Percentiles rank a stretch among this genome's conserved stretches.
These are phyloP conservation scores for Coriolopsis trogii DNA, from an alignment of 1,284 basidiomycete genomes.

Conservation along the genomic window DNA sequence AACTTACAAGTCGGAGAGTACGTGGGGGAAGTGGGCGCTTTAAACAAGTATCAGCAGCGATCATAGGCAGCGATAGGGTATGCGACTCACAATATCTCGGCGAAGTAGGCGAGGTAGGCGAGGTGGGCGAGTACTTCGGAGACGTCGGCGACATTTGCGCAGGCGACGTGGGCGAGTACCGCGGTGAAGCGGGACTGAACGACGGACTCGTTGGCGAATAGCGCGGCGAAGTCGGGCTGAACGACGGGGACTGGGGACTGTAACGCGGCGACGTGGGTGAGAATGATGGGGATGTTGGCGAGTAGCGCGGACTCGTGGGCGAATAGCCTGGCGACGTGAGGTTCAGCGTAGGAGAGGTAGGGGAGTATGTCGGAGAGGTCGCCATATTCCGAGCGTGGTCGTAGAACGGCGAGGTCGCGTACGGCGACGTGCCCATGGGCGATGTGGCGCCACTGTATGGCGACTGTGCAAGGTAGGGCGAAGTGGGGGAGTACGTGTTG, in stretches of 20 bases:
- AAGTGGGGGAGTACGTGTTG: conserved; percentile 85
- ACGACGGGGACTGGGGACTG: conserved; percentile 82
- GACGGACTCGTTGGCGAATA: conserved; percentile 87
- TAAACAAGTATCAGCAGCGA: conserved; percentile 7
- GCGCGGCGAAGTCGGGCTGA: conserved; percentile 83
- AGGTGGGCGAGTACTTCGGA: conserved; percentile 85
- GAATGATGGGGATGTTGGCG: conserved; percentile 85
- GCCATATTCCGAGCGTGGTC: conserved; percentile 65
- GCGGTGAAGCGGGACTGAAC: conserved; percentile 84
- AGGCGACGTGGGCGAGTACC: conserved; percentile 79
- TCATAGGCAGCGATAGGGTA: not conserved
- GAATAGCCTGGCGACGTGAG: conserved; percentile 85
- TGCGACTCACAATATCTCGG: conserved; percentile 81
- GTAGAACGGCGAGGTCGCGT: conserved; percentile 81
- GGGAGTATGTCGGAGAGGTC: conserved; percentile 86
- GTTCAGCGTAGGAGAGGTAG: conserved; percentile 80
- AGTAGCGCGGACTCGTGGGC: conserved; percentile 86
- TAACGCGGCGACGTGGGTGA: conserved; percentile 85
- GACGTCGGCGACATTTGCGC: conserved; percentile 83
- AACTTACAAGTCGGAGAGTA: conserved; percentile 83
- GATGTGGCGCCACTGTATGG: conserved; percentile 80
- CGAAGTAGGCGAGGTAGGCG: conserved; percentile 81
- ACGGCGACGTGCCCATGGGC: conserved; percentile 79
- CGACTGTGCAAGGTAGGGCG: conserved; percentile 85
- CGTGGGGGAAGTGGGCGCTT: conserved; percentile 81